Conservation (phyloP, 768 basidiomycete genomes). For the Lactifluus volemus region DNA sequence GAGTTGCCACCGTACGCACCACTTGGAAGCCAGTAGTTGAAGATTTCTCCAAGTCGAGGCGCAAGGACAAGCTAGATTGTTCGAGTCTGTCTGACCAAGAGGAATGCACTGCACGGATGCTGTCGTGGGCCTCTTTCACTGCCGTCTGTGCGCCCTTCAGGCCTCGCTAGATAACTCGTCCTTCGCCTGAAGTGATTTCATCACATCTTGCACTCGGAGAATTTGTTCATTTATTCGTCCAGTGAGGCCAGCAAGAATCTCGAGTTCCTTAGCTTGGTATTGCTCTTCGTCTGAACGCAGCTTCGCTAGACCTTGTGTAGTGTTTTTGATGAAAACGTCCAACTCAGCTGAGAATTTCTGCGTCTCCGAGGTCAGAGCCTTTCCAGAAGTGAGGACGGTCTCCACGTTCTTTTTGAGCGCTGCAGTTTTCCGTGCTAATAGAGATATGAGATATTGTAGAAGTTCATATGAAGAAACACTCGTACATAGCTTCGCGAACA, state of each 20-base stretch:
- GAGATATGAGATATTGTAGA: constrained; percentile 10
- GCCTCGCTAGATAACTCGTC: constrained; percentile 49
- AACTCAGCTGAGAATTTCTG: constrained; percentile 48
- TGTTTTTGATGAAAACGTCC: constrained; percentile 49
- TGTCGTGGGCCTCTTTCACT: constrained; percentile 44
- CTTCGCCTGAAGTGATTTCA: constrained; percentile 47
- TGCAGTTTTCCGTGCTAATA: constrained; percentile 61
- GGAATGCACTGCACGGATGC: constrained; percentile 42
- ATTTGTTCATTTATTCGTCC: constrained; percentile 51
- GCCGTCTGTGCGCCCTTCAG: constrained; percentile 38
- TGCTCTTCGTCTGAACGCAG: constrained; percentile 49
- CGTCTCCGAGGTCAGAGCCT: constrained; percentile 45
- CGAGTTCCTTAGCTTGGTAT: constrained; percentile 48
- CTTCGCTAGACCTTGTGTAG: constrained; percentile 42
- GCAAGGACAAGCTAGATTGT: constrained; percentile 39
- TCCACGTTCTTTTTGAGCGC: constrained; percentile 57
- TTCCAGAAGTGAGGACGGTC: constrained; percentile 54
- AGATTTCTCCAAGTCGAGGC: constrained; percentile 36
- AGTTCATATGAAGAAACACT: background rate
- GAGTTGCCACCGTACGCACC: constrained; percentile 25
- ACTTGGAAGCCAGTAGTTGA: constrained; percentile 38
- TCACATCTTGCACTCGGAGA: constrained; percentile 40
- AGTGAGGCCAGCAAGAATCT: constrained; percentile 42
- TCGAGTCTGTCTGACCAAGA: constrained; percentile 51
- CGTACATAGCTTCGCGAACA: constrained; percentile 82